Evolutionary conservation across 2,329 filamentous ascomycete species (phyloP).

Genomic region (Alternaria alternata): DNA sequence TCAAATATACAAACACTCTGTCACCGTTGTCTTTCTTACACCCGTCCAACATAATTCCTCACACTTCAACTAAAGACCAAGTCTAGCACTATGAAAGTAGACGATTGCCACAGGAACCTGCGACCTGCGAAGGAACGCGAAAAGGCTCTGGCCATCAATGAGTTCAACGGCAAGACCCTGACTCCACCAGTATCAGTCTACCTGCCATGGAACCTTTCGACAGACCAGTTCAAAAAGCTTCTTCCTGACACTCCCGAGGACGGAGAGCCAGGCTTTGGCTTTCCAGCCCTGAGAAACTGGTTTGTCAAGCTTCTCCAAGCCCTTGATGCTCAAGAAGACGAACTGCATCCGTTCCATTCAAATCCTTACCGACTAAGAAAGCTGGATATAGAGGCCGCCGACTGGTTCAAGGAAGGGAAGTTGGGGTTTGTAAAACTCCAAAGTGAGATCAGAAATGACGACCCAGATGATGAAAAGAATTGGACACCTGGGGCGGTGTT

Average conservation of each 20-base stretch:
- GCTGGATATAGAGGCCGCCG: conserved; percentile 64
- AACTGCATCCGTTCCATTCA: conserved; percentile 60
- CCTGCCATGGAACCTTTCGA: conserved; percentile 54
- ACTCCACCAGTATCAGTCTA: conserved; percentile 51
- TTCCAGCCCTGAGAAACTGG: conserved; percentile 66
- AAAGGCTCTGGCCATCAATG: neutral
- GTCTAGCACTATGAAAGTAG: neutral
- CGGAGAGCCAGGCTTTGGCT: conserved; percentile 41
- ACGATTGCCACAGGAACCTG: neutral
- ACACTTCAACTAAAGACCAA: neutral
- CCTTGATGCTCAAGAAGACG: conserved; percentile 56
- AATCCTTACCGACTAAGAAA: conserved; percentile 60
- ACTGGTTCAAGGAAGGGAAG: conserved; percentile 58
- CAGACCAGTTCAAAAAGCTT: conserved; percentile 37
- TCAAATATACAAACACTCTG: neutral
- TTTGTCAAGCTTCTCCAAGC: conserved; percentile 59
- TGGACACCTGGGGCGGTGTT: conserved; percentile 65
- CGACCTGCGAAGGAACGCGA: neutral
- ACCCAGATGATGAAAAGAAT: conserved; percentile 39
- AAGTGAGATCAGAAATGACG: conserved; percentile 58
- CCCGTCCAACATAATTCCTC: neutral
- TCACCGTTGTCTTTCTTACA: neutral
- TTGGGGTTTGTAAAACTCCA: conserved; percentile 67
- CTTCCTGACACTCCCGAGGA: conserved; percentile 3
- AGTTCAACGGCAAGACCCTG: conserved; percentile 24